A percentile compares a stretch with the other conserved stretches of the same genome.
phyloP scores from a whole-genome alignment of 768 basidiomycete genomes.

The Lactarius quietus region DNA sequence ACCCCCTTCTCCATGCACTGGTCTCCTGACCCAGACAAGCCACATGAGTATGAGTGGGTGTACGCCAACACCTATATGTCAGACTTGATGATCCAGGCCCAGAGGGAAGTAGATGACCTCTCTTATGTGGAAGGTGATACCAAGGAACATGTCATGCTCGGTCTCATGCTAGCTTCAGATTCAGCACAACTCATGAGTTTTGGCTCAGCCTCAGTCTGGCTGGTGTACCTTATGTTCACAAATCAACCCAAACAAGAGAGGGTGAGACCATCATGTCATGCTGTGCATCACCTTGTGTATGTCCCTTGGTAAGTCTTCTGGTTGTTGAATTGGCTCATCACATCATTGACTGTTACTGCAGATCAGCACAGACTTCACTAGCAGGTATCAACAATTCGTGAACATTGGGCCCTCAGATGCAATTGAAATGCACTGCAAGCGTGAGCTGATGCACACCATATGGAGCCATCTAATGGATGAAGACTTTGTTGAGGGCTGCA shows the following conservation, averaged over 20 bases:
- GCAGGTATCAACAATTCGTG: not conserved
- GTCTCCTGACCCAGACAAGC: no score
- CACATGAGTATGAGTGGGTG: no score
- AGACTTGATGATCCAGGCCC: no score
- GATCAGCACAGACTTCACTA: not conserved
- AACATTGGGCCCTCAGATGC: not conserved
- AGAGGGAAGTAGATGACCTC: no score
- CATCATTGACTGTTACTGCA: not conserved
- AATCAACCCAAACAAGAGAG: not conserved
- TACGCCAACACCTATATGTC: no score
- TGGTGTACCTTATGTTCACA: not conserved
- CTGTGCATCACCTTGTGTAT: not conserved
- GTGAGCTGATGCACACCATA: conserved; percentile 29
- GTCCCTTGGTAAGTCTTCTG: not conserved
- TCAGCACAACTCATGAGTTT: not conserved
- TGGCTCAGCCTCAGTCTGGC: not conserved
- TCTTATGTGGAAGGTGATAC: no score
- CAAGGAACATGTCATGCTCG: no score
- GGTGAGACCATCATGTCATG: not conserved
- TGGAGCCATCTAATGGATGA: conserved; percentile 26
- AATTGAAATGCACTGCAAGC: conserved; percentile 25
- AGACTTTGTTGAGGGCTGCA: conserved; percentile 28
- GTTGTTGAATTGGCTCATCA: no score
- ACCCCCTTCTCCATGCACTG: no score
- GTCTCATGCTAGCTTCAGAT: no score